phyloP scores from a whole-genome alignment of 106 monocot species.

The Dendrobium chrysotoxum region DNA sequence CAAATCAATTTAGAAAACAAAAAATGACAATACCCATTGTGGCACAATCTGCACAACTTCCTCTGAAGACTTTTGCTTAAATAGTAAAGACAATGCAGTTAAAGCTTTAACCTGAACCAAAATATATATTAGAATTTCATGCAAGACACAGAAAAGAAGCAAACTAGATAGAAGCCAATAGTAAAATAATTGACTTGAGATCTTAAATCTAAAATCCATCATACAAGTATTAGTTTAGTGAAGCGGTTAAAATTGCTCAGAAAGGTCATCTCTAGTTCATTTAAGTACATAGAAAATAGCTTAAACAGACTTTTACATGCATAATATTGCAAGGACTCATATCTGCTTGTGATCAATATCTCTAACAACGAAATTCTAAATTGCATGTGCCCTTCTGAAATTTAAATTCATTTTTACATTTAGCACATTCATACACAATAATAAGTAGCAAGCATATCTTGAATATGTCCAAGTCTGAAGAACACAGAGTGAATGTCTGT shows the following conservation, averaged over 20 bases:
- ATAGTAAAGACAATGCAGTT: constrained; percentile 39
- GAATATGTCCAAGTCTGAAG: no score
- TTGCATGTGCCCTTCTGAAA: not conserved
- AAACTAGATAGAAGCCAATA: not conserved
- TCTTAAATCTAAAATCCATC: not conserved
- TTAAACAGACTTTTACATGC: not conserved
- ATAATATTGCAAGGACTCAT: not conserved
- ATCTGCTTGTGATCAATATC: not conserved
- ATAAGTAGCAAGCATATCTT: not conserved
- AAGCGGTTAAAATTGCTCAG: not conserved
- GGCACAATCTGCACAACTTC: constrained; percentile 77
- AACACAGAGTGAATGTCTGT: not conserved
- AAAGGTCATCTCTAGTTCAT: not conserved
- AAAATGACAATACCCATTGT: constrained; percentile 68
- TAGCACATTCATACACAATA: not conserved
- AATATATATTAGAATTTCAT: not conserved
- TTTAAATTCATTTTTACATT: not conserved
- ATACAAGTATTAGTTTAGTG: not conserved
- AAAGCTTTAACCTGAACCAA: constrained; percentile 84
- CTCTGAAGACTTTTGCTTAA: constrained; percentile 60
- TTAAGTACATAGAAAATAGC: not conserved
- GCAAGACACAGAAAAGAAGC: not conserved
- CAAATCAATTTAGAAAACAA: not conserved
- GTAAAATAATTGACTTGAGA: not conserved
- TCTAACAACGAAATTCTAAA: not conserved